phyloP scores from a whole-genome alignment of 2,329 filamentous ascomycete genomes.

The Hymenoscyphus fructigenus region DNA sequence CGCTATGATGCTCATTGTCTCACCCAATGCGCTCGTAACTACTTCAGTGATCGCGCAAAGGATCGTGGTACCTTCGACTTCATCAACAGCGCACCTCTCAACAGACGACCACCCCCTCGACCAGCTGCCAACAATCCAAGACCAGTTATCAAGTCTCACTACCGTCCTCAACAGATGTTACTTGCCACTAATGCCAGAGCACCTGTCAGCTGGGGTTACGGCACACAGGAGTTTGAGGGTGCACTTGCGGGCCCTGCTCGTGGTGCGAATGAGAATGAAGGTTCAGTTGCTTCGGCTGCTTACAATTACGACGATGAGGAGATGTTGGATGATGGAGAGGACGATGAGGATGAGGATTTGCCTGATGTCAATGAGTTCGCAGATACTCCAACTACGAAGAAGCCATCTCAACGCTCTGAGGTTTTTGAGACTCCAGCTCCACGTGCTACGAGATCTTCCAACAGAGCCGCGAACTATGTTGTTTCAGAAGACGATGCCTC shows the following conservation, averaged over 20 bases:
- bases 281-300: background rate
- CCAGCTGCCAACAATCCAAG: background rate
- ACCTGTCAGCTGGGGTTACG: background rate
- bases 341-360: background rate
- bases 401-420: background rate
- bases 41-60: background rate
- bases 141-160: background rate
- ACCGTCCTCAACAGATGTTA: background rate
- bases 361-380: background rate
- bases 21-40: background rate
- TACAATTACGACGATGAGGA: too few relatives aligned
- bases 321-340: background rate
- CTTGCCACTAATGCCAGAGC: background rate
- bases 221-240: background rate
- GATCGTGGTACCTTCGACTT: background rate
- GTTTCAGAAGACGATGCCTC: background rate
- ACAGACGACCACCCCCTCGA: background rate
- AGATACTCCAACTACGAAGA: background rate
- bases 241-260: background rate
- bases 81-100: conserved; percentile 1
- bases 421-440: background rate
- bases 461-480: background rate
- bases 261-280: background rate
- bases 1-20: background rate
- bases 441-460: background rate